Evolutionary conservation across 202 grass and related monocot species (phyloP).

Genomic region (Eragrostis tef): DNA sequence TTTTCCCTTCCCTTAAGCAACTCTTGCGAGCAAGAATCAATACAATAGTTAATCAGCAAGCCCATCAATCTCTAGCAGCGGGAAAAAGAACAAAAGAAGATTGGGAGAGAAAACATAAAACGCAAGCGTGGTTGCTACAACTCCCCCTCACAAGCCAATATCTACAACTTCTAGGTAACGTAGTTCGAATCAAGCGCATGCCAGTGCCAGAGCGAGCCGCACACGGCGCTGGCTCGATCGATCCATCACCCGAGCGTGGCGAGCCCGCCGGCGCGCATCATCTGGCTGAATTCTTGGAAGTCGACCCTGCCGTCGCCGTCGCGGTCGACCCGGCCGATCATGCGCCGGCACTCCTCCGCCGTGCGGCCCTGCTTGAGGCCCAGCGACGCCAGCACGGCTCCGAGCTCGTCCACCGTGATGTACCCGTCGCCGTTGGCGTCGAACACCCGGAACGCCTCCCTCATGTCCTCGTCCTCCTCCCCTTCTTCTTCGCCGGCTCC

Average conservation of each 20-base stretch:
- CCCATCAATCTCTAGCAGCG: constrained; percentile 33
- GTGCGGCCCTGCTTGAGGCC: constrained; percentile 71
- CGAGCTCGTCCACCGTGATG: constrained; percentile 74
- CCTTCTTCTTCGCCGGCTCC: background rate
- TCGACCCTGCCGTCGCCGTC: constrained; percentile 79
- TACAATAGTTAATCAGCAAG: constrained; percentile 44
- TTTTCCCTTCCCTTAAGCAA: constrained; percentile 10
- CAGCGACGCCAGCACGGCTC: constrained; percentile 67
- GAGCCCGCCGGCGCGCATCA: constrained; percentile 77
- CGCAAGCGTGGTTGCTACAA: constrained; percentile 14
- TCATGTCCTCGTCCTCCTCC: constrained; percentile 63
- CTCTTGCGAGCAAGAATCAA: constrained; percentile 27
- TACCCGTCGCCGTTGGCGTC: constrained; percentile 85
- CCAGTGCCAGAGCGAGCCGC: background rate
- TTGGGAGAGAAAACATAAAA: background rate
- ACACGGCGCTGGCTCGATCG: background rate
- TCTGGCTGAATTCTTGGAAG: constrained; percentile 80
- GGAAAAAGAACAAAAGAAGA: constrained; percentile 27
- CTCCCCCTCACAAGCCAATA: constrained; percentile 38
- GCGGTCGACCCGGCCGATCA: constrained; percentile 72
- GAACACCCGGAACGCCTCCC: constrained; percentile 87
- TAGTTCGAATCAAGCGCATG: constrained; percentile 7
- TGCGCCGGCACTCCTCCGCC: constrained; percentile 70
- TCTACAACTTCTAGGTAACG: constrained; percentile 69
- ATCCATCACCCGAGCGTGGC: constrained; percentile 59